Evolutionary conservation across 352 stramenopile species (phyloP), one percentile per base, ranked within the genome.

Genomic region (Globisporangium alternatum): DNA sequence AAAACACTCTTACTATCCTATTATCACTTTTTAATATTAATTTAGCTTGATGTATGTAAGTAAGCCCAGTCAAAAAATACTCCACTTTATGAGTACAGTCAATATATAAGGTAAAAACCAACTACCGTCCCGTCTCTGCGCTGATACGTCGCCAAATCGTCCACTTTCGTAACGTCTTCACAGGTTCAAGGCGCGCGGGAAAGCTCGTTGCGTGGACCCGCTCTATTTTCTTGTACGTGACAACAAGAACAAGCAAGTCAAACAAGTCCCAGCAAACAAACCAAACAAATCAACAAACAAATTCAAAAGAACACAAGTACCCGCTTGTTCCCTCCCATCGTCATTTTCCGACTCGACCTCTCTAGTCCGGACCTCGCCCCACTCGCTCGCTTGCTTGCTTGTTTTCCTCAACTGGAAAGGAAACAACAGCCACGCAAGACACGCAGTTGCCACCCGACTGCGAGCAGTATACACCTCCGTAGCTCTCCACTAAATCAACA

Each of bases 261-360:
- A 41, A 15, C 35, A 41, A 41, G 9, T 41, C 12, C 35, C 33
- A 39, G 9, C 35, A 47, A 47, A 47, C 41, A 22, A 21, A 15
- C 15, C 47, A 52, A 52, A 22, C 22, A 54, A 10, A 17, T 12
- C 17, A 15, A 1, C 47, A 52, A 52, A 22, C 22, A 54, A 10
- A 17, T 12, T 4, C 25, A 28, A 28, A 28, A 28, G 25, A 28
- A 28, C 25, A 28, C 1, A 28, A 28, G 25, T 28, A 1, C 25
- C 25, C 25, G 25, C n/a, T 39, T 39, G 17, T 13, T 25, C 28
- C 15, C 25, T 39, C 25, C 22, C 35, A 1, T 49, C 55, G 28
- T 60, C 47, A 60, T 35, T 65, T 52, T 55, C 57, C 57, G 57
- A 63, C 57, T 63, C 44, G 44, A 63, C 44, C 33, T 53, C 44